Base-by-base conservation (phyloP, 192 early-diverging fungal genomes). In the Coemansia sp. region DNA sequence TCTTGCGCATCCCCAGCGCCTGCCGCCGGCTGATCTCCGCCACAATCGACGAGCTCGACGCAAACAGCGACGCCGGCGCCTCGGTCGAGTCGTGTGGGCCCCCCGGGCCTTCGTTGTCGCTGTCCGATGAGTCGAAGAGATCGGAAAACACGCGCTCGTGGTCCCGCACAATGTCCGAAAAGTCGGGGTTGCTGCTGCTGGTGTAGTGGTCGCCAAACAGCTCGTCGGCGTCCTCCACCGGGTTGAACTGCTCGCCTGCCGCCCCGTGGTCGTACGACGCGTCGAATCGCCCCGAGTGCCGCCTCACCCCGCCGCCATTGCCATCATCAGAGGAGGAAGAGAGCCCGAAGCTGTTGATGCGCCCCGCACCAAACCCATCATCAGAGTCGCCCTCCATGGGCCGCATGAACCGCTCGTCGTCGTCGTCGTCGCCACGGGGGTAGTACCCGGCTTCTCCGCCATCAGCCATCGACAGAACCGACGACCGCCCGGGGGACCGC, bases 61-160 rank as follows among this genome's bases (percentile, higher is more conserved):
- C 74, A 54, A 82, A 82, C 42, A 82, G 39, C 21, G 79, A 82
- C 17, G 50, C 79, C 0, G 79, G 79, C 57, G 79, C 71, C 34
- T 39, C 39, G 31, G 40, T 42, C 44, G 64, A 51, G 40, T 75
- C 67, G 61, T 62, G 66, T 27, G 60, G 59, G 17, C 42, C 53
- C 45, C 59, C 45, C 11, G 17, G 44, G 1, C 62, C 61, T 2
- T 66, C 65, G 24, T 66, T 54, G 13, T 44, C 51, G 29, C 34
- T 40, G 37, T 67, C 68, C 21, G 60, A 53, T 24, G n/a, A n/a
- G 9, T 62, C 65, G 3, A 74, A 61, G 56, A 82, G 63, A 31
- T 77, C 74, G 3, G 56, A 54, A 29, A 82, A 82, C 36, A 74
- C 68, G 24, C 70, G 64, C 62, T 76, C 79, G 51, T 82, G 79